phyloP scores from a whole-genome alignment of 2,329 filamentous ascomycete species.

The Aciculosporium take region DNA sequence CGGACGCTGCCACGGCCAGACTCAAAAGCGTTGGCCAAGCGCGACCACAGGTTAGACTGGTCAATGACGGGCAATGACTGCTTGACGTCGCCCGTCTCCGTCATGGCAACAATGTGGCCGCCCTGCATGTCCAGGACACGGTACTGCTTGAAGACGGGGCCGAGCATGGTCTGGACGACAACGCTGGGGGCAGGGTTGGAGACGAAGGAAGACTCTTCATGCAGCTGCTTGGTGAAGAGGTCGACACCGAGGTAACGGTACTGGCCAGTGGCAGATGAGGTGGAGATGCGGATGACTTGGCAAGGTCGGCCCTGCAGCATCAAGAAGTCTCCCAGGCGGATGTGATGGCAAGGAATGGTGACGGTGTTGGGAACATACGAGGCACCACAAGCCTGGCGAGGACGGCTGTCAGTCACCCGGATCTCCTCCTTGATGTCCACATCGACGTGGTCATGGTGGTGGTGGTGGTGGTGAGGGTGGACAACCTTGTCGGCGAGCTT shows the following conservation, averaged over 20 bases:
- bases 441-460: conserved; percentile 33
- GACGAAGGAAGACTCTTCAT: conserved; percentile 97
- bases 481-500: conserved; percentile 42
- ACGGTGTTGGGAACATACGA: conserved; percentile 60
- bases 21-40: conserved; percentile 73
- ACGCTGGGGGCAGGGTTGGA: conserved; percentile 94
- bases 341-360: conserved; percentile 98
- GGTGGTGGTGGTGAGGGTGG: conserved; percentile 29
- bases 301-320: conserved; percentile 97
- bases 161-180: conserved; percentile 98
- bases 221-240: conserved; percentile 98
- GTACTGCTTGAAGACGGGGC: conserved; percentile 99
- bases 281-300: conserved; percentile 99
- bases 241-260: conserved; percentile 99
- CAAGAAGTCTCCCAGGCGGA: conserved; percentile 95
- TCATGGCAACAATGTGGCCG: conserved; percentile 84
- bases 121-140: conserved; percentile 94
- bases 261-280: conserved; percentile 93
- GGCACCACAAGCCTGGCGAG: conserved; percentile 16
- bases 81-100: conserved; percentile 97
- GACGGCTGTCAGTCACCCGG: conserved; percentile 14
- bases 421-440: conserved; percentile 24
- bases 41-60: conserved; percentile 77
- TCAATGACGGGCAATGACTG: conserved; percentile 84
- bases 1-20: conserved; percentile 87